Evolutionary conservation across 176 grass and related monocot species (phyloP).

Genomic region (Thinopyrum elongatum): DNA sequence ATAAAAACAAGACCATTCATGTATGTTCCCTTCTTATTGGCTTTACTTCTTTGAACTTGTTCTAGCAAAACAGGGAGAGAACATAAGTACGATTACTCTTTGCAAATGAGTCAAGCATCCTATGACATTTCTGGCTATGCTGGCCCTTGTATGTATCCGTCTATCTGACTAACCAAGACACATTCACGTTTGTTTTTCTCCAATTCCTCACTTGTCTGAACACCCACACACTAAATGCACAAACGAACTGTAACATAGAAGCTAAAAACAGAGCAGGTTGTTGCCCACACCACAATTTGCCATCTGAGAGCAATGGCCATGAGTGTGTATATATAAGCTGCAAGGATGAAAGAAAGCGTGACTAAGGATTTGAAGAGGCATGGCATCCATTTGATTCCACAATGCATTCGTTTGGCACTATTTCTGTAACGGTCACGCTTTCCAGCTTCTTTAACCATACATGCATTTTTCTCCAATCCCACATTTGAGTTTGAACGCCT

Average conservation of each 20-base stretch:
- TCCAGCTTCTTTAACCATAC: background rate
- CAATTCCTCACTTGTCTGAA: background rate
- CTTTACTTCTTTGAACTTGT: too few relatives aligned
- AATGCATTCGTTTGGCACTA: background rate
- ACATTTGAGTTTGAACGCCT: too few relatives aligned
- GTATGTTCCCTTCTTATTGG: too few relatives aligned
- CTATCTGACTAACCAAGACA: background rate
- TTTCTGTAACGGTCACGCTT: background rate
- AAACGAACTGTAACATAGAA: background rate
- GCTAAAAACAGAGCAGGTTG: background rate
- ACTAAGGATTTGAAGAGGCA: background rate
- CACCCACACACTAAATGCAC: background rate
- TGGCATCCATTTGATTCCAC: background rate
- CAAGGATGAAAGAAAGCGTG: background rate
- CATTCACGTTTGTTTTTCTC: background rate
- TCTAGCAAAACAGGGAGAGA: too few relatives aligned
- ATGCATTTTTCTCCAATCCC: too few relatives aligned
- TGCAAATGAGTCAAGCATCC: too few relatives aligned
- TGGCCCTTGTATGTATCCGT: too few relatives aligned
- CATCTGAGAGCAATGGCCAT: background rate
- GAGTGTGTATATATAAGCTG: background rate
- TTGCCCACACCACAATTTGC: background rate
- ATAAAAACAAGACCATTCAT: too few relatives aligned
- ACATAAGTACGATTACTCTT: too few relatives aligned
- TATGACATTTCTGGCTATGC: background rate